phyloP scores from a whole-genome alignment of 2,329 filamentous ascomycete species.

The Trichoderma semiorbis region DNA sequence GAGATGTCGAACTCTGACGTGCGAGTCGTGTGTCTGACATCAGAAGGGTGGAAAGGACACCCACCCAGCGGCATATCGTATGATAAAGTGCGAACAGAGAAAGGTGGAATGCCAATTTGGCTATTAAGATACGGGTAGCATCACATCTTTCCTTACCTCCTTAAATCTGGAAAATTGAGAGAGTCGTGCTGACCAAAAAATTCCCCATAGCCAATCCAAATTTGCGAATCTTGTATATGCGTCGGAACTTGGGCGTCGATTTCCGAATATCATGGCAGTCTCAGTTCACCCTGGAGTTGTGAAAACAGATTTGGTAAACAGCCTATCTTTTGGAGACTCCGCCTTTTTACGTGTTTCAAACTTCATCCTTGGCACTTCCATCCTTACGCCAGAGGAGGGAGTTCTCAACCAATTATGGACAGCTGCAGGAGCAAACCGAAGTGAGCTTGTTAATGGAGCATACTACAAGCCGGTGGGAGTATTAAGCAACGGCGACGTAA shows the following conservation, averaged over 20 bases:
- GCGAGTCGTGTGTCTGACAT: slow-evolving; percentile 27
- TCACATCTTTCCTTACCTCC: background rate
- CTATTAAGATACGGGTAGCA: slow-evolving; percentile 20
- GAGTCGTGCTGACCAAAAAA: background rate
- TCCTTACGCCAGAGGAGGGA: background rate
- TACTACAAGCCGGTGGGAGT: background rate
- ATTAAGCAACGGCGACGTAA: background rate
- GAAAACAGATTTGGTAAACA: slow-evolving; percentile 26
- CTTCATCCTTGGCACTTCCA: background rate
- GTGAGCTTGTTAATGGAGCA: background rate
- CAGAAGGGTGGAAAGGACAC: slow-evolving; percentile 28
- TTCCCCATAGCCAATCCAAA: slow-evolving; percentile 30
- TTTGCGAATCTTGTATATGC: slow-evolving; percentile 31
- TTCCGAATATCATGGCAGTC: slow-evolving; percentile 25
- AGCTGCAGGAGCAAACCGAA: background rate
- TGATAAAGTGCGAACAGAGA: slow-evolving; percentile 27
- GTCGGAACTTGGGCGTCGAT: slow-evolving; percentile 25
- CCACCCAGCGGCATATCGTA: slow-evolving; percentile 29
- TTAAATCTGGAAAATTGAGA: background rate
- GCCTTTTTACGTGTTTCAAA: background rate
- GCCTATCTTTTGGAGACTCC: background rate
- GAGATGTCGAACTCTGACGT: slow-evolving; percentile 24
- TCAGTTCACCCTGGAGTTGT: slow-evolving; percentile 31
- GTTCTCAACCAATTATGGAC: background rate
- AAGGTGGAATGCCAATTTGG: slow-evolving; percentile 19